Percentiles rank a stretch among this genome's conserved stretches.
phyloP scores from a whole-genome alignment of 225 moss, liverwort and hornwort species.

The Straminergon stramineum region DNA sequence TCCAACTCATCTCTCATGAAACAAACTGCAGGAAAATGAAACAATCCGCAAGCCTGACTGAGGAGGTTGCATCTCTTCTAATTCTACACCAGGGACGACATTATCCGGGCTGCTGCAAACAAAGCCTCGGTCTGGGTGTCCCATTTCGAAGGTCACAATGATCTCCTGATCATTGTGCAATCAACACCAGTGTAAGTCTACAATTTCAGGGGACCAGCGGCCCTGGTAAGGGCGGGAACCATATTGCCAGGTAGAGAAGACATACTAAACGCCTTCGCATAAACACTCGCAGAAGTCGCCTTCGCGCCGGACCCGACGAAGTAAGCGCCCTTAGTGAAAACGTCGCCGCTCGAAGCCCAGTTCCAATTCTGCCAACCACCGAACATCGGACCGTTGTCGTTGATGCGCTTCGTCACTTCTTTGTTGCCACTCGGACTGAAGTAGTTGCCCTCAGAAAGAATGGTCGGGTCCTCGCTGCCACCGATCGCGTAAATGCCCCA shows the following conservation, averaged over 20 bases:
- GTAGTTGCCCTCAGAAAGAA: conserved; percentile 37
- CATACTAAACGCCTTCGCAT: conserved; percentile 20
- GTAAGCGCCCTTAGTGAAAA: conserved; percentile 9
- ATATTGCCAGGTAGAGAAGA: conserved; percentile 11
- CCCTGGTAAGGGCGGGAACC: conserved; percentile 16
- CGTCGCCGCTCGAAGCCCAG: conserved; percentile 38
- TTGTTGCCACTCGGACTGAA: conserved; percentile 5
- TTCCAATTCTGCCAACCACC: conserved; percentile 40
- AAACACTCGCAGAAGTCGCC: conserved; percentile 9
- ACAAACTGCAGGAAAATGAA: background rate
- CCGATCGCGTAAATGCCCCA: conserved; percentile 43
- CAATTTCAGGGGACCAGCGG: conserved; percentile 15
- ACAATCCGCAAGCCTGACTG: background rate
- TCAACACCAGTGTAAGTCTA: background rate
- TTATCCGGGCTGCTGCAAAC: background rate
- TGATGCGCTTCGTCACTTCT: conserved; percentile 32
- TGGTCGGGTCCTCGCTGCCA: conserved; percentile 42
- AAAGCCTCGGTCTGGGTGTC: background rate
- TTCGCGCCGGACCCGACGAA: conserved; percentile 22
- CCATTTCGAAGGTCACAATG: too few species aligned
- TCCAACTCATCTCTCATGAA: conserved; percentile 5
- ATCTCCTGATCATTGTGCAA: background rate
- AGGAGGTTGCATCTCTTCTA: background rate
- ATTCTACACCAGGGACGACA: too few species aligned
- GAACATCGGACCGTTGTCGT: conserved; percentile 18